phyloP scores from a whole-genome alignment of 225 moss, liverwort and hornwort species.

The Physcomitrium patens region DNA sequence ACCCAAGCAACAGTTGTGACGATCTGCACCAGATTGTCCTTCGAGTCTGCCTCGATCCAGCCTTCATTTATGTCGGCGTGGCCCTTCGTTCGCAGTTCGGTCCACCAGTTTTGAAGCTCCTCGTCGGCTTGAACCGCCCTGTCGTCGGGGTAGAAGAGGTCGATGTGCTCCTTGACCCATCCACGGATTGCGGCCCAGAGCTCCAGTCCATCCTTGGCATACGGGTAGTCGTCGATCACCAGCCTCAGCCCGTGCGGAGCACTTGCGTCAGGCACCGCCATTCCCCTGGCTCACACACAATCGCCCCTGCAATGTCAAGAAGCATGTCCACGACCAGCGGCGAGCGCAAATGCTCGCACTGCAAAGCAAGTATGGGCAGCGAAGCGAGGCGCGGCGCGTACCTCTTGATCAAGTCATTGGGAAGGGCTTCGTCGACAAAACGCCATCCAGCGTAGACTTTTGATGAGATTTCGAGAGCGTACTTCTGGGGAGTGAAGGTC shows the following conservation, averaged over 20 bases:
- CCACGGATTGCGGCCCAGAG: conserved; percentile 59
- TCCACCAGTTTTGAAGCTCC: conserved; percentile 81
- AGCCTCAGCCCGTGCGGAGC: conserved; percentile 57
- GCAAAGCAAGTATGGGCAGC: background rate
- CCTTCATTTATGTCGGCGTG: conserved; percentile 46
- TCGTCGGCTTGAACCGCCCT: conserved; percentile 45
- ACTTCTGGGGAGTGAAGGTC: conserved; percentile 54
- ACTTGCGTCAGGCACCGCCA: conserved; percentile 52
- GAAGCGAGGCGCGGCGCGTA: conserved; percentile 13
- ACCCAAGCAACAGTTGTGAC: conserved; percentile 71
- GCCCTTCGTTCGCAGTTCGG: conserved; percentile 46
- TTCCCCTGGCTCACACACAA: conserved; percentile 49
- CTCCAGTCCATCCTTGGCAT: conserved; percentile 65
- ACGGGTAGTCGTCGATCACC: conserved; percentile 72
- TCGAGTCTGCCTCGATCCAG: conserved; percentile 62
- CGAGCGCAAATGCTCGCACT: no score
- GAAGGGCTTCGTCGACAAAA: conserved; percentile 56
- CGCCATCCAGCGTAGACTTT: conserved; percentile 45
- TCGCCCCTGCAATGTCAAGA: background rate
- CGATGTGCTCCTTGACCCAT: conserved; percentile 48
- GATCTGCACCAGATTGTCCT: conserved; percentile 49
- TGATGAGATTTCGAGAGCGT: conserved; percentile 48
- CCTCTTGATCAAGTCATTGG: conserved; percentile 61
- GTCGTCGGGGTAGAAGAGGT: conserved; percentile 58
- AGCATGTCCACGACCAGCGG: no score